These are phyloP conservation scores for Oxytropis ochrocephala DNA, from an alignment of 306 rosid genomes.

Conservation along the genomic window DNA sequence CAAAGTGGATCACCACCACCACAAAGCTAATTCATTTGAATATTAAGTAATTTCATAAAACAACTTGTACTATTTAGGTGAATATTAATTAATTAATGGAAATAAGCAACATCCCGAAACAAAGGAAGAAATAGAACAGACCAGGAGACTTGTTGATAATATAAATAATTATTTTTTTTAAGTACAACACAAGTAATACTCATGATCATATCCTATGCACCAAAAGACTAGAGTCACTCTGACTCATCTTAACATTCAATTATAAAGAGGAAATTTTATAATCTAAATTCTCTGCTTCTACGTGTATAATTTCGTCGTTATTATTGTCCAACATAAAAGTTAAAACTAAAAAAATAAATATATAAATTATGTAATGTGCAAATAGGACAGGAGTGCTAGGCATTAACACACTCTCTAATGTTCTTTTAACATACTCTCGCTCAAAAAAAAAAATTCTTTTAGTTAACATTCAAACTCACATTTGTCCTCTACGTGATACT, in stretches of 20 bases:
- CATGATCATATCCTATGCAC: not conserved
- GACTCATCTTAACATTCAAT: not conserved
- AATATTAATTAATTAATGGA: not conserved
- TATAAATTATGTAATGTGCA: not conserved
- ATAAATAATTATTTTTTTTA: not conserved
- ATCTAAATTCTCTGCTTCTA: not conserved
- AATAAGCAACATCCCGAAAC: constrained; percentile 17
- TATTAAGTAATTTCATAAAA: not conserved
- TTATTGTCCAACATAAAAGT: not conserved
- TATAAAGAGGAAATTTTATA: not conserved
- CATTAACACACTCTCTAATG: too few relatives aligned
- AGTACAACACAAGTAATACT: too few relatives aligned
- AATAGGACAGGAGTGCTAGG: not conserved
- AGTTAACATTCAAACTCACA: too few relatives aligned
- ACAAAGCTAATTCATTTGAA: not conserved
- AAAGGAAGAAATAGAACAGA: not conserved
- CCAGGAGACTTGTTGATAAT: not conserved
- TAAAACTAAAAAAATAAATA: not conserved
- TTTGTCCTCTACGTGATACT: too few relatives aligned
- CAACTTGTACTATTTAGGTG: not conserved
- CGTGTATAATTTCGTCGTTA: not conserved
- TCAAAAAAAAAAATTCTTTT: too few relatives aligned
- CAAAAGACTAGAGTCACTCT: not conserved
- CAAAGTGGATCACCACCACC: constrained; percentile 19
- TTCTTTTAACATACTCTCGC: too few relatives aligned